Evolutionary conservation across 202 grass and related monocot species (phyloP).

Genomic region (Panicum virgatum): DNA sequence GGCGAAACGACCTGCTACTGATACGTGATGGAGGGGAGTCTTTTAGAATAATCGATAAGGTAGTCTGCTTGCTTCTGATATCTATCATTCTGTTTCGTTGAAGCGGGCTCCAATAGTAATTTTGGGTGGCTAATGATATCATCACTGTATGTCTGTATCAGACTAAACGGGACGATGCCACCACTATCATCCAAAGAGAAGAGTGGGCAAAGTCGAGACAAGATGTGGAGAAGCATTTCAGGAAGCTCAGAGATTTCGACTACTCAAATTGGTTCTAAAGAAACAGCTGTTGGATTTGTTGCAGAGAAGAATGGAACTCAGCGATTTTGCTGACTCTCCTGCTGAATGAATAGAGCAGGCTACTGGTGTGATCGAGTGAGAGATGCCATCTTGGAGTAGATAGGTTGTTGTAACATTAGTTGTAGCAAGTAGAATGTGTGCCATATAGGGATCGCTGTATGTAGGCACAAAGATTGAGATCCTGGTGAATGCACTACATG

Average conservation of each 20-base stretch:
- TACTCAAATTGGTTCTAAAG: slow-evolving; percentile 83
- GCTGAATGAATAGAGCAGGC: not conserved
- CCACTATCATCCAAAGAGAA: slow-evolving; percentile 67
- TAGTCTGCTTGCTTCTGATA: slow-evolving; percentile 40
- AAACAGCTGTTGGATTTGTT: not conserved
- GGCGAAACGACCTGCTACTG: slow-evolving; percentile 72
- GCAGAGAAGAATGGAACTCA: not conserved
- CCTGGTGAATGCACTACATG: not conserved
- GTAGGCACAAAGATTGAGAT: not conserved
- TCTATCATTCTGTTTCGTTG: not conserved
- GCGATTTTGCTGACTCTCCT: not conserved
- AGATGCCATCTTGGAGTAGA: not conserved
- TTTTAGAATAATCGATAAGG: slow-evolving; percentile 79
- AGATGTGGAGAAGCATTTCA: slow-evolving; percentile 79
- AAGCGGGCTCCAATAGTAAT: not conserved
- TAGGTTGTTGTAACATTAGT: not conserved
- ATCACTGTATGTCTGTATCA: slow-evolving; percentile 18
- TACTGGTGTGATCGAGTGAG: not conserved
- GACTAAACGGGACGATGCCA: slow-evolving; percentile 63
- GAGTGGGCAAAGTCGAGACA: slow-evolving; percentile 67
- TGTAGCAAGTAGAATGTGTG: slow-evolving; percentile 1
- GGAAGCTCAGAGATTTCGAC: slow-evolving; percentile 70
- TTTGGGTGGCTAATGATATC: not conserved
- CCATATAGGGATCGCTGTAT: not conserved
- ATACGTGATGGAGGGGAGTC: slow-evolving; percentile 69